phyloP scores from a whole-genome alignment of 2,329 filamentous ascomycete genomes.

The Uncinocarpus reesii region DNA sequence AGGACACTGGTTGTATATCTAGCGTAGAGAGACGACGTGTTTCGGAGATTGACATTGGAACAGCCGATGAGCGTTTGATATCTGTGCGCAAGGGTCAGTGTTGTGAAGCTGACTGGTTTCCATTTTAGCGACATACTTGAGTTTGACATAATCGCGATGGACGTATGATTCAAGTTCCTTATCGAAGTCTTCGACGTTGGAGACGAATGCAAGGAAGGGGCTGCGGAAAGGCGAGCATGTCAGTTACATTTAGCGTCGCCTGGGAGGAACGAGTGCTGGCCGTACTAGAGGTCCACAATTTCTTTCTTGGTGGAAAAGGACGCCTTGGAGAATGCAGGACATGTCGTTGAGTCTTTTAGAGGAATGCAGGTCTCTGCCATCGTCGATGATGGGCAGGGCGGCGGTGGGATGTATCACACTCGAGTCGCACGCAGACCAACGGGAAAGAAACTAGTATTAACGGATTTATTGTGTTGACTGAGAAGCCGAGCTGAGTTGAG shows the following conservation, averaged over 20 bases:
- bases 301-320: slow-evolving; percentile 57
- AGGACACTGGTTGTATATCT: slow-evolving; percentile 85
- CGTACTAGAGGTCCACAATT: slow-evolving; percentile 56
- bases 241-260: not conserved
- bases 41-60: slow-evolving; percentile 60
- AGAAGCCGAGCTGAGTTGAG: not conserved
- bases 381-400: slow-evolving; percentile 8
- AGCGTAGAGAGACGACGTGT: slow-evolving; percentile 76
- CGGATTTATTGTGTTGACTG: slow-evolving; percentile 6
- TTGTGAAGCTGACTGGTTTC: not conserved
- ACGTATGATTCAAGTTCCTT: slow-evolving; percentile 62
- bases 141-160: slow-evolving; percentile 59
- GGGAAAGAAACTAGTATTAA: not conserved
- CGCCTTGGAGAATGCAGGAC: slow-evolving; percentile 60
- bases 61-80: slow-evolving; percentile 77
- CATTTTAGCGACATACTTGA: slow-evolving; percentile 51
- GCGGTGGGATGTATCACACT: not conserved
- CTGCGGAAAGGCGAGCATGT: slow-evolving; percentile 39
- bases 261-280: slow-evolving; percentile 19
- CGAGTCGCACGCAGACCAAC: not conserved
- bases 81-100: slow-evolving; percentile 40
- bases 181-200: slow-evolving; percentile 68
- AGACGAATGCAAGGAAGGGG: slow-evolving; percentile 76
- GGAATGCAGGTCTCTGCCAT: slow-evolving; percentile 50
- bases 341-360: slow-evolving; percentile 57